These are phyloP conservation scores for Teunomyces funiuensis DNA, from an alignment of 805 yeast species.

Conservation along the genomic window DNA sequence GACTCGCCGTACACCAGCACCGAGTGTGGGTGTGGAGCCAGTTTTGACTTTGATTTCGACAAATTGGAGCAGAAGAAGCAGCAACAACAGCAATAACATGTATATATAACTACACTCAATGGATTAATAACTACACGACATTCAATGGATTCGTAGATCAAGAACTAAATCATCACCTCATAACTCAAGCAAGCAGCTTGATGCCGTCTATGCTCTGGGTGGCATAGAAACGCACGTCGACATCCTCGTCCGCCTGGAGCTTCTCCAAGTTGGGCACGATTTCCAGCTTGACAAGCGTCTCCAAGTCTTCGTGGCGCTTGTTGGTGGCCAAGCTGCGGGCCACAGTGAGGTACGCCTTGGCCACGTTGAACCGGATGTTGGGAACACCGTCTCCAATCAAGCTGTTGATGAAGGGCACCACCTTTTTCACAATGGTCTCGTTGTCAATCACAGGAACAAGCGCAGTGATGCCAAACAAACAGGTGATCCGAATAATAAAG, in stretches of 20 bases:
- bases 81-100: not conserved
- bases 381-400: constrained; percentile 84
- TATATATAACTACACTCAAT: not conserved
- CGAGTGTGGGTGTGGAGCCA: constrained; percentile 47
- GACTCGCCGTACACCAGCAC: constrained; percentile 80
- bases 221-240: constrained; percentile 88
- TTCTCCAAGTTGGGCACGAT: constrained; percentile 66
- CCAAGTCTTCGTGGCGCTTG: constrained; percentile 21
- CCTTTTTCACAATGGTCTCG: constrained; percentile 56
- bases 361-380: constrained; percentile 92
- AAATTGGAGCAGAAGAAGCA: constrained; percentile 29
- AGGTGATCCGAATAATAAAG: constrained; percentile 89
- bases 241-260: constrained; percentile 71
- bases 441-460: constrained; percentile 69
- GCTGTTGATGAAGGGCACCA: constrained; percentile 76
- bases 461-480: constrained; percentile 83
- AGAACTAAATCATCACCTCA: constrained; percentile 3
- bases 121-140: not conserved
- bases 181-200: constrained; percentile 17
- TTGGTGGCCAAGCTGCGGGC: constrained; percentile 48
- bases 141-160: not conserved
- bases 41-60: constrained; percentile 49
- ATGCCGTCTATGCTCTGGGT: constrained; percentile 50
- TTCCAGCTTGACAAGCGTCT: constrained; percentile 35
- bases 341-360: constrained; percentile 71